Base-by-base conservation (phyloP, 2,329 filamentous ascomycete species). In the Phoma sp. region DNA sequence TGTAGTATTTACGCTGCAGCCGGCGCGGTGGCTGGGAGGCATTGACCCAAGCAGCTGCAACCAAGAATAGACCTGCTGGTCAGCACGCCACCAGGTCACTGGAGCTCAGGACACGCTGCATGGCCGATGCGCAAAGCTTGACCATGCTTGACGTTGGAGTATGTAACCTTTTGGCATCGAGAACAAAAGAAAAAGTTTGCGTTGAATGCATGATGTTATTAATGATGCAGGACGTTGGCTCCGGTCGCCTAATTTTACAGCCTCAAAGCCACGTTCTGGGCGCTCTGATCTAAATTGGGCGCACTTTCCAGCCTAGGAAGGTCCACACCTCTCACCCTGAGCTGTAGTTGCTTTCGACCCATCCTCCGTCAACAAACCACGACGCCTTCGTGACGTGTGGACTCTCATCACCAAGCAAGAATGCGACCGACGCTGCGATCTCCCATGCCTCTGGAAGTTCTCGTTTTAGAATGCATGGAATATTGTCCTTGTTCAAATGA, bases 391-490 rank as follows among this genome's bases (percentile, higher is more conserved):
- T 55, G 21, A 64, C 43, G 30, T 50, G 53, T 15, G 49, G 40
- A 14, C 53, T 57, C 12, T 58, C 52, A 17, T 55, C 49, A 11
- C 52, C 55, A n/a, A 57, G 40, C 26, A 60, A 33, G 21, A 56
- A 60, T 7, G 43, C 57, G 12, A 60, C 46, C 2, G 56, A 36
- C 21, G 28, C 50, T 7, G 55, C 57, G 6, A 62, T 47, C 32
- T 60, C 54, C 46, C 40, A 54, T 5, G 47, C 42, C 42, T 59
- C 48, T 12, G 42, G 37, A 12, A 60, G 38, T 17, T 50, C 28
- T 32, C 57, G 39, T 28, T 52, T 50, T 11, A 60, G 17, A 10
- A 53, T 40, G 15, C 45, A 47, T 1, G 50, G 51, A 11, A 57
- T 57, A 17, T 51, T 56, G 33, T 56, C 53, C n/a, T 50, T 39